phyloP scores from a whole-genome alignment of 257 asterid species.

The Jaltomata sinuosa region DNA sequence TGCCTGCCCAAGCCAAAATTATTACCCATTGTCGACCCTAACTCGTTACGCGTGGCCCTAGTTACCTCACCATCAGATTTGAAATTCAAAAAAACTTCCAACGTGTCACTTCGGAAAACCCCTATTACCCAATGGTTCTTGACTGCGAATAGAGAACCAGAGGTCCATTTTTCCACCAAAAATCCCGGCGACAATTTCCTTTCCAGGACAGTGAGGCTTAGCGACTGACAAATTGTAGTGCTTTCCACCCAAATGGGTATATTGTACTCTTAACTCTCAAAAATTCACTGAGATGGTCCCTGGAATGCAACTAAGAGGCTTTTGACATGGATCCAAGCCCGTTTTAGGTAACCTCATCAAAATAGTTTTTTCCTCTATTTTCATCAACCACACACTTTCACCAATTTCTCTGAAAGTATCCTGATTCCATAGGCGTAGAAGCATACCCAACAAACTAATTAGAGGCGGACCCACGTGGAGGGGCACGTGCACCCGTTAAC shows the following conservation, averaged over 20 bases:
- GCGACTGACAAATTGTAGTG: neutral
- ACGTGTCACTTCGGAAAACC: neutral
- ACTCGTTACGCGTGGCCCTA: neutral
- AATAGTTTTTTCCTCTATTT: neutral
- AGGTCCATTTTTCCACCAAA: neutral
- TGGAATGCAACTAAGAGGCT: neutral
- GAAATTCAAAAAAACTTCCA: neutral
- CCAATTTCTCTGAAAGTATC: neutral
- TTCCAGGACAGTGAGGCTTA: neutral
- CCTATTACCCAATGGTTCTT: too few relatives aligned
- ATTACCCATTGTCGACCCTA: neutral
- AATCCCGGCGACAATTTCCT: neutral
- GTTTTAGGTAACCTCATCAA: neutral
- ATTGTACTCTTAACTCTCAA: neutral
- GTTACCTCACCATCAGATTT: neutral
- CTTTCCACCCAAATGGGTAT: neutral
- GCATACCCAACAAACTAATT: neutral
- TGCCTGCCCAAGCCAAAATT: neutral
- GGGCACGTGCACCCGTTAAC: too few relatives aligned
- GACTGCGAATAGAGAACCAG: too few relatives aligned
- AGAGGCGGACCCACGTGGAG: neutral
- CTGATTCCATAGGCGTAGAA: neutral
- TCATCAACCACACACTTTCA: neutral
- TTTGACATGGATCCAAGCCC: neutral
- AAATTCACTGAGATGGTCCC: neutral